These are phyloP conservation scores for Hypoxylon lienhwacheense DNA, from an alignment of 495 filamentous ascomycete species.

Conservation along the genomic window DNA sequence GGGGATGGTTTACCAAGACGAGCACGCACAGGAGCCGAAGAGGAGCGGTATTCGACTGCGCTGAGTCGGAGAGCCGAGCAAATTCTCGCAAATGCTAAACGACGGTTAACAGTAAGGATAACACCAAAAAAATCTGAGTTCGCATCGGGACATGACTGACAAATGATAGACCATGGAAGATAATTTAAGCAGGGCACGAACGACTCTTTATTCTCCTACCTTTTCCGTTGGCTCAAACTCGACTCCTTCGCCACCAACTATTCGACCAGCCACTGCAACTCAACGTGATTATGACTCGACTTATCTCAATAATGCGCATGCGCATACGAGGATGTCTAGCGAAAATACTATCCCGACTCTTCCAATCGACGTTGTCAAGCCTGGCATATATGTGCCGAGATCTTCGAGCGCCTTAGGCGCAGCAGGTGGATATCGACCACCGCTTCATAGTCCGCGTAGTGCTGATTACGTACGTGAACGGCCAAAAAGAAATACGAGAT, in stretches of 20 bases:
- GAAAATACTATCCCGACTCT: slow-evolving; percentile 46
- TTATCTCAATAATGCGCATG: slow-evolving; percentile 29
- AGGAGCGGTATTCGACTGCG: slow-evolving; percentile 60
- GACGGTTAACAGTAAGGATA: slow-evolving; percentile 73
- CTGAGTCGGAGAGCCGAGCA: slow-evolving; percentile 83
- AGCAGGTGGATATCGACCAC: slow-evolving; percentile 52
- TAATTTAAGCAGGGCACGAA: slow-evolving; percentile 78
- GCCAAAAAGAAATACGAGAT: slow-evolving; percentile 16
- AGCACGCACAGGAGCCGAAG: slow-evolving; percentile 2
- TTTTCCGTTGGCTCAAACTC: slow-evolving; percentile 57
- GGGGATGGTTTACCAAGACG: slow-evolving; percentile 11
- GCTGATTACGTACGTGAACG: slow-evolving; percentile 40
- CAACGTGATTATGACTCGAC: slow-evolving; percentile 29
- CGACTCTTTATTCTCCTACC: slow-evolving; percentile 64
- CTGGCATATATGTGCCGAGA: slow-evolving; percentile 40
- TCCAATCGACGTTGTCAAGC: slow-evolving; percentile 36
- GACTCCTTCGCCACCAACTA: slow-evolving; percentile 48
- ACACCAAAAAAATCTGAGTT: background rate
- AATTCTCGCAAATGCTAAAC: slow-evolving; percentile 89
- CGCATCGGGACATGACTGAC: slow-evolving; percentile 15
- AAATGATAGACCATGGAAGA: slow-evolving; percentile 80
- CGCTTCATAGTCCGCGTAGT: slow-evolving; percentile 43
- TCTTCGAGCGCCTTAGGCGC: slow-evolving; percentile 55
- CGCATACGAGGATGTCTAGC: slow-evolving; percentile 49
- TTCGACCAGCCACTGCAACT: slow-evolving; percentile 41